Conservation (phyloP, 2,329 filamentous ascomycete genomes). For the Stagonosporopsis vannaccii region DNA sequence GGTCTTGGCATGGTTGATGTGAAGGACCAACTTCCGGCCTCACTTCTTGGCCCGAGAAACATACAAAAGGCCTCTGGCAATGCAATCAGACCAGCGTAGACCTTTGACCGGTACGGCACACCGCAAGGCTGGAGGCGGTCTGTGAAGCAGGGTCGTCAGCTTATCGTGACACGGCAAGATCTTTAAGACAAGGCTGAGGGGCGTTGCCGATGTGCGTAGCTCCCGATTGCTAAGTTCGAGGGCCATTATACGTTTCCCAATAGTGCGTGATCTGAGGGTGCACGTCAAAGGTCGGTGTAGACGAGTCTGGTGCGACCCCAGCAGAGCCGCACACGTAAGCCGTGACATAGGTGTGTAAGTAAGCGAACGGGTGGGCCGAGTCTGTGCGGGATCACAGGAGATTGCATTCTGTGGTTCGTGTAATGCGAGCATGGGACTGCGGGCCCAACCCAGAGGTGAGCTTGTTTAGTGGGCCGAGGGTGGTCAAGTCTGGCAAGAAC, state of each 20-base stretch:
- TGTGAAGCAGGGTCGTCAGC: slow-evolving; percentile 14
- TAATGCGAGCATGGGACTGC: neutral
- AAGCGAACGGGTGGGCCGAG: slow-evolving; percentile 1
- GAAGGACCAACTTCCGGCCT: slow-evolving; percentile 2
- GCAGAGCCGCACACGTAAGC: slow-evolving; percentile 17
- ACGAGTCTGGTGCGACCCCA: slow-evolving; percentile 8
- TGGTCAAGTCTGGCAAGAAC: neutral
- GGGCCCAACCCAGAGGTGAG: neutral
- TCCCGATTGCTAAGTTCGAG: neutral
- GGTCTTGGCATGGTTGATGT: neutral
- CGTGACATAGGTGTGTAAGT: slow-evolving; percentile 10
- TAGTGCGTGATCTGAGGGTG: neutral
- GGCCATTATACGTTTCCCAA: neutral
- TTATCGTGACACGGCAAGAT: slow-evolving; percentile 16
- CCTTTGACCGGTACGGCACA: slow-evolving; percentile 12
- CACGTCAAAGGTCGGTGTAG: slow-evolving; percentile 17
- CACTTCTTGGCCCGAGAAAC: slow-evolving; percentile 10
- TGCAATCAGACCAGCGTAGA: neutral
- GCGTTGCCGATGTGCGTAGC: neutral
- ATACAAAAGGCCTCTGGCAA: neutral
- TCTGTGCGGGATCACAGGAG: neutral
- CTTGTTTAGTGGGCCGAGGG: slow-evolving; percentile 1
- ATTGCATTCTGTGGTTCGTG: neutral
- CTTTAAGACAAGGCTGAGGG: slow-evolving; percentile 1
- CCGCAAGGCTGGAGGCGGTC: slow-evolving; percentile 18